Percentiles rank a stretch among this genome's conserved stretches.
phyloP scores from a whole-genome alignment of 805 yeast species.

The Grigorovia humatica region DNA sequence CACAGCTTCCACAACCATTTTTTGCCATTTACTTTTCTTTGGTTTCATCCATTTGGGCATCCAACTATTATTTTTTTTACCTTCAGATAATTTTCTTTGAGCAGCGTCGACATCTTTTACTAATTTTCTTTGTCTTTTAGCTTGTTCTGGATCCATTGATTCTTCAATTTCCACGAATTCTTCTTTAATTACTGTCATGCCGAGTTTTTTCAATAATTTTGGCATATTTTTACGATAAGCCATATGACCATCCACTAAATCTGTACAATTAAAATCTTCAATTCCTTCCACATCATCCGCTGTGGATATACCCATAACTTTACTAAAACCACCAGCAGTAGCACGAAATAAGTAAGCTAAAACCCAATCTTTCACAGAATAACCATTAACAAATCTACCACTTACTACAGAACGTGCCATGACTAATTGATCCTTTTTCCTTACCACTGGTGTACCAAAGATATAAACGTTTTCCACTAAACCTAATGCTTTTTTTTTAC shows the following conservation, averaged over 20 bases:
- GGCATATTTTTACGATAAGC: conserved; percentile 95
- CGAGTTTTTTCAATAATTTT: conserved; percentile 51
- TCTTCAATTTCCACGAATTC: conserved; percentile 94
- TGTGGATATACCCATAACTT: conserved; percentile 85
- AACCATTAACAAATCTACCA: conserved; percentile 85
- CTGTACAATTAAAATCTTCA: conserved; percentile 84
- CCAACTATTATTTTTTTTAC: conserved; percentile 32
- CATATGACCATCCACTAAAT: conserved; percentile 88
- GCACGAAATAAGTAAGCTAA: conserved; percentile 91
- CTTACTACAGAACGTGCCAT: conserved; percentile 78
- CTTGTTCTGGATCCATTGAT: conserved; percentile 73
- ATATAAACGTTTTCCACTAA: conserved; percentile 78
- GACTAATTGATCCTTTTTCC: conserved; percentile 64
- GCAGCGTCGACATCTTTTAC: conserved; percentile 83
- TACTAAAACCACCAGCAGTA: conserved; percentile 83
- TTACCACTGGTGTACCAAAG: conserved; percentile 82
- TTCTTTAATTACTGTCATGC: conserved; percentile 77
- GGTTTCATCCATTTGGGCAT: conserved; percentile 39
- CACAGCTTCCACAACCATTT: conserved; percentile 44
- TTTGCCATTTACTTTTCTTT: conserved; percentile 49
- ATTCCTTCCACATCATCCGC: conserved; percentile 53
- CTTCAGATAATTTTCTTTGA: conserved; percentile 42
- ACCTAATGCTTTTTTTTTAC: conserved; percentile 78
- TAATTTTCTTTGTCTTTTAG: conserved; percentile 72
- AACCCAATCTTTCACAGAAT: conserved; percentile 89